These are phyloP conservation scores for Pleurozium schreberi DNA, from an alignment of 225 moss, liverwort and hornwort species.

Conservation along the genomic window DNA sequence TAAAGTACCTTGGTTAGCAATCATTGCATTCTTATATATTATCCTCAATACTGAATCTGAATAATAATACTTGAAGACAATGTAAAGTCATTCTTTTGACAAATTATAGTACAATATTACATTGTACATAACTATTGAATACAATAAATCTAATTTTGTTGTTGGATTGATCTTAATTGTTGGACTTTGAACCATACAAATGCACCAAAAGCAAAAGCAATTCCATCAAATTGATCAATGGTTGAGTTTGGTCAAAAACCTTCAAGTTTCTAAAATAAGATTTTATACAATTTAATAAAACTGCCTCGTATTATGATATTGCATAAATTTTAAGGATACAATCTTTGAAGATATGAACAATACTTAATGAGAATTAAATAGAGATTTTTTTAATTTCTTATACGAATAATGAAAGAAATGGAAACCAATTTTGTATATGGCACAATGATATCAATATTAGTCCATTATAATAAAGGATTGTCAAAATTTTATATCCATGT, in stretches of 20 bases:
- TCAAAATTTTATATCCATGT: neutral
- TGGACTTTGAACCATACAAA: neutral
- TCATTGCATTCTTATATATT: constrained; percentile 1
- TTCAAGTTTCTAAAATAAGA: no score
- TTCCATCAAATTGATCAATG: neutral
- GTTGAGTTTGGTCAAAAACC: neutral
- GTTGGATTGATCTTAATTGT: no score
- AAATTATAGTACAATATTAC: neutral
- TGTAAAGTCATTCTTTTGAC: no score
- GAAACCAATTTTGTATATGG: neutral
- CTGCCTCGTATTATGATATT: no score
- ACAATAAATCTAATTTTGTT: no score
- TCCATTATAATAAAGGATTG: neutral
- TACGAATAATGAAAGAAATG: neutral
- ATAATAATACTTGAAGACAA: neutral
- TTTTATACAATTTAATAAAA: neutral
- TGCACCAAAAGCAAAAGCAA: neutral
- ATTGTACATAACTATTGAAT: no score
- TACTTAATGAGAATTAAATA: neutral
- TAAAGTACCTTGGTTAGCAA: neutral
- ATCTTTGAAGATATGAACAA: neutral
- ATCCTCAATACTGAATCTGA: neutral
- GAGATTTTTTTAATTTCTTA: neutral
- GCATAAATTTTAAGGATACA: neutral
- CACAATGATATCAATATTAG: neutral